A percentile compares a stretch with the other conserved stretches of the same genome.
Evolutionary conservation across 441 rosid species (phyloP).

Genomic region (Populus tomentosa): DNA sequence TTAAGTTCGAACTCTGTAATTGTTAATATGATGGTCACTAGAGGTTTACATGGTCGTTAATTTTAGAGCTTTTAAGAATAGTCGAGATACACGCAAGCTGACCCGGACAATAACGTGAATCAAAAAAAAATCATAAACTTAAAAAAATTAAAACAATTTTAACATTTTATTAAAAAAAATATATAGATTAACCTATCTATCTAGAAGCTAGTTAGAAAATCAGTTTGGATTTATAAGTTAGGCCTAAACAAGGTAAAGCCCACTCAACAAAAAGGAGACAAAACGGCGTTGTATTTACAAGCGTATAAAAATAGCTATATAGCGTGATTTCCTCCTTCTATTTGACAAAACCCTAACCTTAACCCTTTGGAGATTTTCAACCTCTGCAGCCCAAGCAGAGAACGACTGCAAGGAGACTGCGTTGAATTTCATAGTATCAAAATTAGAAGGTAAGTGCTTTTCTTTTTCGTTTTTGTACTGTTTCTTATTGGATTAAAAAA

Average conservation of each 20-base stretch:
- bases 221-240: too few species aligned
- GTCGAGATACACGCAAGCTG: too few species aligned
- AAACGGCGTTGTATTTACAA: neutral
- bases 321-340: neutral
- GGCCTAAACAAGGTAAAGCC: neutral
- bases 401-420: neutral
- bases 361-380: neutral
- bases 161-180: too few species aligned
- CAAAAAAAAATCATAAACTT: too few species aligned
- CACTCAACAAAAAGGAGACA: neutral
- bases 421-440: neutral
- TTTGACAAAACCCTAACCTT: neutral
- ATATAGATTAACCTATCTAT: too few species aligned
- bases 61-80: too few species aligned
- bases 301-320: neutral
- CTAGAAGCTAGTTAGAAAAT: neutral
- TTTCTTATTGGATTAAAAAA: neutral
- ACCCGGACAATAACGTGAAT: too few species aligned
- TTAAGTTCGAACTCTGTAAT: too few species aligned
- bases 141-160: too few species aligned
- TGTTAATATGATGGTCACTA: too few species aligned
- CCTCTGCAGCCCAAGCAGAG: neutral
- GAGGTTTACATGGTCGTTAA: too few species aligned
- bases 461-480: neutral
- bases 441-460: neutral